A percentile compares a stretch with the other conserved stretches of the same genome.
phyloP scores from a whole-genome alignment of 257 asterid species.

The Lycium ferocissimum region DNA sequence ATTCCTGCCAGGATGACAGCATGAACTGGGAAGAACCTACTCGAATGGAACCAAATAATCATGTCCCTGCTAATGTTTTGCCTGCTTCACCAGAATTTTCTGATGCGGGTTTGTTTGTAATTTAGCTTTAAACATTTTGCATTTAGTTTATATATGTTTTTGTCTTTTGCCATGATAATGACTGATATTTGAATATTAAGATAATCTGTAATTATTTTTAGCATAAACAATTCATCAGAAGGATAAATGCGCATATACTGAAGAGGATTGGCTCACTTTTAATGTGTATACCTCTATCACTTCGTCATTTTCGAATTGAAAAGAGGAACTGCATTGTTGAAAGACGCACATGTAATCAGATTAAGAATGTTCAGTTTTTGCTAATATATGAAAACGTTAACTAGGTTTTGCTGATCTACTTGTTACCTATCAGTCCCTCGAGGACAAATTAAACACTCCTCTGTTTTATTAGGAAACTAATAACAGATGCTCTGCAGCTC shows the following conservation, averaged over 20 bases:
- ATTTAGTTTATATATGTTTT: not conserved
- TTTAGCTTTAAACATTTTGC: not conserved
- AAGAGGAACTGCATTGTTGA: not conserved
- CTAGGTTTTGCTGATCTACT: constrained; percentile 2
- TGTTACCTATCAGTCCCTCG: constrained; percentile 10
- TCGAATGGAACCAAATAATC: constrained; percentile 30
- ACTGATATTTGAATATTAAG: not conserved
- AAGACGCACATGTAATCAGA: constrained; percentile 11
- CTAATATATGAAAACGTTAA: not conserved
- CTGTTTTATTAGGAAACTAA: constrained; percentile 12
- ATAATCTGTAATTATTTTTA: not conserved
- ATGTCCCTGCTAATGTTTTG: not conserved
- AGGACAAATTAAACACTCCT: constrained; percentile 4
- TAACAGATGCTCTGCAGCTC: constrained; percentile 16
- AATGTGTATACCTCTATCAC: not conserved
- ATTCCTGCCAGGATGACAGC: constrained; percentile 41
- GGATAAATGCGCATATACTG: not conserved
- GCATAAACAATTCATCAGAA: not conserved
- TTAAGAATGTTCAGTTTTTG: not conserved
- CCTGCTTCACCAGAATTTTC: not conserved
- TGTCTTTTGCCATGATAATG: not conserved
- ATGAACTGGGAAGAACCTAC: constrained; percentile 32
- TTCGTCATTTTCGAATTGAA: not conserved
- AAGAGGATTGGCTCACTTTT: constrained; percentile 5
- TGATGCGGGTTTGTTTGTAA: constrained; percentile 27